phyloP scores from a whole-genome alignment of 2,329 filamentous ascomycete genomes.

The Botrytis elliptica region DNA sequence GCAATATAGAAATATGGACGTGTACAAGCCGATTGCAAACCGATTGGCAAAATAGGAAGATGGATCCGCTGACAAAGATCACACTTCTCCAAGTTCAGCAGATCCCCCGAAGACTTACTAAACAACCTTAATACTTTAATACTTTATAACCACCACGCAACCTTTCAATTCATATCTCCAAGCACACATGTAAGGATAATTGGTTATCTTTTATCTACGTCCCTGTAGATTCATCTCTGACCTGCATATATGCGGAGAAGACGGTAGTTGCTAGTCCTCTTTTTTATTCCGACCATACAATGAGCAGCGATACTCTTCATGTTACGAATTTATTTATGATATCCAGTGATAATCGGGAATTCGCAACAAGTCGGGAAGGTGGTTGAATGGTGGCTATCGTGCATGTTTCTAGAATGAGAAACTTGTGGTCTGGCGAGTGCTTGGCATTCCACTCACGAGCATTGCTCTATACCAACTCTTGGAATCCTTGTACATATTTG shows the following conservation, averaged over 20 bases:
- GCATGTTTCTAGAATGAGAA: conserved; percentile 10
- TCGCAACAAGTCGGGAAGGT: conserved; percentile 16
- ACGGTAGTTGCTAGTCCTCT: background rate
- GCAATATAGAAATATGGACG: background rate
- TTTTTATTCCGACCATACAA: background rate
- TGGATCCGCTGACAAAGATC: conserved; percentile 13
- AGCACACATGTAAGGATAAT: conserved; percentile 8
- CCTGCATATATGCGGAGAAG: conserved; percentile 14
- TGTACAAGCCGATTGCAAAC: background rate
- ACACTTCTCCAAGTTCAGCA: conserved; percentile 1
- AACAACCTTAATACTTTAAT: background rate
- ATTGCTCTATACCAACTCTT: background rate
- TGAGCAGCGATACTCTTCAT: background rate
- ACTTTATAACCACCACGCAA: background rate
- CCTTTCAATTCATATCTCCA: conserved; percentile 2
- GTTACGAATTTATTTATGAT: background rate
- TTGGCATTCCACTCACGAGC: conserved; percentile 21
- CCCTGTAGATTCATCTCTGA: conserved; percentile 14
- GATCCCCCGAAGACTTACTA: background rate
- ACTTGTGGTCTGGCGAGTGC: conserved; percentile 10
- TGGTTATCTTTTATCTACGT: conserved; percentile 3
- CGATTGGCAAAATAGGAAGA: background rate
- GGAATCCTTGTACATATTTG: conserved; percentile 1
- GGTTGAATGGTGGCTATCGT: conserved; percentile 3
- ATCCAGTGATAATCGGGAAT: conserved; percentile 3